A percentile compares a stretch with the other conserved stretches of the same genome.
Evolutionary conservation across 495 filamentous ascomycete species (phyloP).

Genomic region (Entonaema liquescens): DNA sequence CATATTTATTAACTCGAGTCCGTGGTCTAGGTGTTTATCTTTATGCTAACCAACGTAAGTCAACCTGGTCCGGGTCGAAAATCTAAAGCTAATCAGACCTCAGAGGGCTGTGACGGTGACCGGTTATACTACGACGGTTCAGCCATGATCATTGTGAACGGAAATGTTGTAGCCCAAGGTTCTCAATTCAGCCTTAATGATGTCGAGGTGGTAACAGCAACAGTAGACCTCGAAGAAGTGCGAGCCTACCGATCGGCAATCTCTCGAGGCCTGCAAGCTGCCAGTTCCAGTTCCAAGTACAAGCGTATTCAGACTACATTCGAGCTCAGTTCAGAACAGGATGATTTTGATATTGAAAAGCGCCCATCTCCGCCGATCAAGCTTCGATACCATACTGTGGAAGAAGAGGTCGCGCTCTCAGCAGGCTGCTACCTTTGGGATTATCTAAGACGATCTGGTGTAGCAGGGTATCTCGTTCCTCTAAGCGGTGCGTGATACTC

Average conservation of each 20-base stretch:
- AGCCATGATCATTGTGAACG: slow-evolving; percentile 77
- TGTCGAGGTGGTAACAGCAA: slow-evolving; percentile 81
- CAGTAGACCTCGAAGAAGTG: slow-evolving; percentile 79
- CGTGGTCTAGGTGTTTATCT: slow-evolving; percentile 63
- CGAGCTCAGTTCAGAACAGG: slow-evolving; percentile 50
- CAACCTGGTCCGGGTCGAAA: slow-evolving; percentile 16
- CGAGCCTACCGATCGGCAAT: slow-evolving; percentile 59
- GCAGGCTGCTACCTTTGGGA: slow-evolving; percentile 86
- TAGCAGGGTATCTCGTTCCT: slow-evolving; percentile 67
- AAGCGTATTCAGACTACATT: slow-evolving; percentile 52
- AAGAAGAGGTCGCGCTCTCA: slow-evolving; percentile 79
- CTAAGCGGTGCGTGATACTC: slow-evolving; percentile 43
- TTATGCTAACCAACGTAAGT: slow-evolving; percentile 33
- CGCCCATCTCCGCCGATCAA: slow-evolving; percentile 46
- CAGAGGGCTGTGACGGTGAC: slow-evolving; percentile 57
- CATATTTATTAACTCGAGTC: slow-evolving; percentile 57
- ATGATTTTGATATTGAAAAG: slow-evolving; percentile 42
- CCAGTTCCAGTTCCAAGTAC: slow-evolving; percentile 41
- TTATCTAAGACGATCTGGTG: slow-evolving; percentile 73
- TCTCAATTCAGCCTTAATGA: slow-evolving; percentile 77
- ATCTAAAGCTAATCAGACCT: slow-evolving; percentile 46
- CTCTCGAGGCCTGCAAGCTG: slow-evolving; percentile 65
- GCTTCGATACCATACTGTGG: slow-evolving; percentile 66
- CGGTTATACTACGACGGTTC: slow-evolving; percentile 63
- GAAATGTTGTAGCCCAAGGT: slow-evolving; percentile 71